These are phyloP conservation scores for Acrodontium crateriforme DNA, from an alignment of 2,329 filamentous ascomycete genomes.

Conservation along the genomic window DNA sequence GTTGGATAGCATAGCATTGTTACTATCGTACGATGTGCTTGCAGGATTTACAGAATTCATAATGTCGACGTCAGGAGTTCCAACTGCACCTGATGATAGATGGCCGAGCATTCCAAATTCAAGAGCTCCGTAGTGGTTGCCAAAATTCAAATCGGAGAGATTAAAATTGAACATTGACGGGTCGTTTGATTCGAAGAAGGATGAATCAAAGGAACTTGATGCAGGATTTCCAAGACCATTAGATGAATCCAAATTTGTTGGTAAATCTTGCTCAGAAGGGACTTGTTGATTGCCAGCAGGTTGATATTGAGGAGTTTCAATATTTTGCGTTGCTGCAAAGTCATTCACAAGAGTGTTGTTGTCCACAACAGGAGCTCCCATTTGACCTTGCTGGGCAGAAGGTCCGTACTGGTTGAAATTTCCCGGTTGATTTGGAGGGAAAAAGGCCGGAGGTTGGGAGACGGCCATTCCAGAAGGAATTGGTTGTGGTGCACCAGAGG, in stretches of 20 bases:
- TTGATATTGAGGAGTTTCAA: slow-evolving; percentile 52
- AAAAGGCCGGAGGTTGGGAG: slow-evolving; percentile 26
- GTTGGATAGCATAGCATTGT: slow-evolving; percentile 9
- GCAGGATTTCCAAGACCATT: slow-evolving; percentile 32
- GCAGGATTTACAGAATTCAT: slow-evolving; percentile 19
- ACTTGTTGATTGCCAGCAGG: slow-evolving; percentile 40
- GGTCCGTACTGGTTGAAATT: slow-evolving; percentile 27
- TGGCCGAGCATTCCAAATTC: slow-evolving; percentile 95
- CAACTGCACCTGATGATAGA: slow-evolving; percentile 72
- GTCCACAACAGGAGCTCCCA: slow-evolving; percentile 31
- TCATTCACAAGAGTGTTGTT: slow-evolving; percentile 25
- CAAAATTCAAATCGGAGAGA: slow-evolving; percentile 84
- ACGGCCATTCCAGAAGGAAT: slow-evolving; percentile 9
- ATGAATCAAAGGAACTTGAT: slow-evolving; percentile 35
- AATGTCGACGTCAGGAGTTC: slow-evolving; percentile 19
- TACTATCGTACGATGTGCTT: slow-evolving; percentile 17
- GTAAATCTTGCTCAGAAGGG: slow-evolving; percentile 28
- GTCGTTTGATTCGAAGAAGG: slow-evolving; percentile 80
- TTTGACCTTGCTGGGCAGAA: slow-evolving; percentile 17
- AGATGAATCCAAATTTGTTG: background rate
- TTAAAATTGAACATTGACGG: slow-evolving; percentile 93
- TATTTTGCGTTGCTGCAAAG: slow-evolving; percentile 48
- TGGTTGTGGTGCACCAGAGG: slow-evolving; percentile 6
- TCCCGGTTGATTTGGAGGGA: slow-evolving; percentile 15
- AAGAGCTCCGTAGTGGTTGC: slow-evolving; percentile 86